Percentiles rank a stretch among this genome's conserved stretches.
These are phyloP conservation scores for Dendrocalamus sinicus DNA, from an alignment of 176 grass and related monocot genomes.

Conservation along the genomic window DNA sequence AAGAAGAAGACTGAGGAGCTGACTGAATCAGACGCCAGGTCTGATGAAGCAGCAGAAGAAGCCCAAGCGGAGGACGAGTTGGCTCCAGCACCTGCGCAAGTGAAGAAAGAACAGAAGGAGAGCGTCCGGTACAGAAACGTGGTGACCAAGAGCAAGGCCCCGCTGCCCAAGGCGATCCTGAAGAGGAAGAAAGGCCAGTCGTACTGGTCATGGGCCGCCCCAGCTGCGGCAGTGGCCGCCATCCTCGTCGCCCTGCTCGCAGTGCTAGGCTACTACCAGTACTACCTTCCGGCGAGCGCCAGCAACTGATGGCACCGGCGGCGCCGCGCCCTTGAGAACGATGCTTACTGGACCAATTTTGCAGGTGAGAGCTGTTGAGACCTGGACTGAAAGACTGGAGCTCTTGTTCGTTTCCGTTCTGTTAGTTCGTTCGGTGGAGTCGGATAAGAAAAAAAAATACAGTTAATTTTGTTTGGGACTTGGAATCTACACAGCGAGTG, in stretches of 20 bases:
- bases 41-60: slow-evolving; percentile 73
- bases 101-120: slow-evolving; percentile 70
- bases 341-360: slow-evolving; percentile 55
- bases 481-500: slow-evolving; percentile 42
- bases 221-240: slow-evolving; percentile 26
- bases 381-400: background rate
- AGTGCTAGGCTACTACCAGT: slow-evolving; percentile 66
- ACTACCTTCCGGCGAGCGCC: slow-evolving; percentile 52
- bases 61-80: slow-evolving; percentile 43
- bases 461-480: slow-evolving; percentile 52
- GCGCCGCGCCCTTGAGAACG: background rate
- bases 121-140: slow-evolving; percentile 43
- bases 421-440: slow-evolving; percentile 42
- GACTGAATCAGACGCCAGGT: slow-evolving; percentile 61
- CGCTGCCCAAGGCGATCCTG: slow-evolving; percentile 62
- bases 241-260: slow-evolving; percentile 56
- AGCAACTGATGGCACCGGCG: slow-evolving; percentile 42
- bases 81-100: slow-evolving; percentile 22
- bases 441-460: slow-evolving; percentile 17
- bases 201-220: slow-evolving; percentile 62
- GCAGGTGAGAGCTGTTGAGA: slow-evolving; percentile 45
- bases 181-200: slow-evolving; percentile 71
- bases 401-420: slow-evolving; percentile 28
- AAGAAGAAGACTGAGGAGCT: slow-evolving; percentile 73
- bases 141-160: slow-evolving; percentile 49